phyloP scores from a whole-genome alignment of 1,139 yeast species.

The Scheffersomyces titani region DNA sequence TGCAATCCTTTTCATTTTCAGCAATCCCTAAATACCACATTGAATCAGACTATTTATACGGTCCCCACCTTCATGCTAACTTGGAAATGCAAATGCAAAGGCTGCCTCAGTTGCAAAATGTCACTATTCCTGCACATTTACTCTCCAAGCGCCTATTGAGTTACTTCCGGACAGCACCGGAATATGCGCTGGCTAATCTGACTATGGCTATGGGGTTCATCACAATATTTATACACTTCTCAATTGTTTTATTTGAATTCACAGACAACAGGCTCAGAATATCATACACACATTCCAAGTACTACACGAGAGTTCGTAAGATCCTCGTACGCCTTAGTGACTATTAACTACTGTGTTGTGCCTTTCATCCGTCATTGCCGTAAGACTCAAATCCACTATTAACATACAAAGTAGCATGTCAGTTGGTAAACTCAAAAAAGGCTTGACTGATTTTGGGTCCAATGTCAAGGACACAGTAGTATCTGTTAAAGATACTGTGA shows the following conservation, averaged over 20 bases:
- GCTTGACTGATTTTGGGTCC: slow-evolving; percentile 13
- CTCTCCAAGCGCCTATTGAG: not conserved
- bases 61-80: not conserved
- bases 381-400: not conserved
- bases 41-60: no score
- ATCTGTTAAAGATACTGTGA: slow-evolving; percentile 7
- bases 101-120: not conserved
- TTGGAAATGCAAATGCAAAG: not conserved
- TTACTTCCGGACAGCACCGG: not conserved
- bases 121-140: not conserved
- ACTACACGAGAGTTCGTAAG: not conserved
- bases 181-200: not conserved
- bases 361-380: not conserved
- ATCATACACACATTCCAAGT: not conserved
- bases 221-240: not conserved
- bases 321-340: not conserved
- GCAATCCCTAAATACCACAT: no score
- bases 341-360: not conserved
- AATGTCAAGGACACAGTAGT: slow-evolving; percentile 19
- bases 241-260: not conserved
- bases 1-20: no score
- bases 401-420: not conserved
- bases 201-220: no score
- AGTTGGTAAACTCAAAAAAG: slow-evolving; percentile 12
- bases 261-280: not conserved